Evolutionary conservation across 202 grass and related monocot genomes (phyloP).

Genomic region (Alloteropsis angusta): DNA sequence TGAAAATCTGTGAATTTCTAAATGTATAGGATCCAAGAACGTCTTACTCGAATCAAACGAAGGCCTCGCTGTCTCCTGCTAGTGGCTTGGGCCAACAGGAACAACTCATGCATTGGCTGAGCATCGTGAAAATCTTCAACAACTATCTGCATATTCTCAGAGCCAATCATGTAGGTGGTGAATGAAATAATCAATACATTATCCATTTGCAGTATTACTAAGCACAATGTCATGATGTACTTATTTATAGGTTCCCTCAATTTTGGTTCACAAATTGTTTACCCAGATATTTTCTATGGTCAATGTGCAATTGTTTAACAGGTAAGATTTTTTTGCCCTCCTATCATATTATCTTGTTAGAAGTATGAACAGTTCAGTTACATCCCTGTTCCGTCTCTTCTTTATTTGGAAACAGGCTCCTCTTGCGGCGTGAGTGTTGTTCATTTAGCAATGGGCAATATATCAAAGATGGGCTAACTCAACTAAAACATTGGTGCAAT

Average conservation of each 20-base stretch:
- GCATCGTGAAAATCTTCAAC: conserved; percentile 68
- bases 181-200: conserved; percentile 5
- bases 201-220: conserved; percentile 7
- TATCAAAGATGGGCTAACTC: conserved; percentile 47
- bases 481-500: conserved; percentile 77
- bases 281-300: conserved; percentile 76
- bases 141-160: conserved; percentile 61
- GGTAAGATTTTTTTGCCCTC: conserved; percentile 37
- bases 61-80: conserved; percentile 42
- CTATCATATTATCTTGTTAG: conserved; percentile 18
- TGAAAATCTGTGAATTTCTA: conserved; percentile 26
- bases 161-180: conserved; percentile 65
- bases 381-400: background rate
- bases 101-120: conserved; percentile 53
- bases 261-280: conserved; percentile 69
- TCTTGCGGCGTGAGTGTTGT: conserved; percentile 84
- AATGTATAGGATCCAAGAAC: conserved; percentile 65
- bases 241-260: conserved; percentile 59
- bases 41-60: conserved; percentile 48
- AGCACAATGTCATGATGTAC: background rate
- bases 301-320: conserved; percentile 83
- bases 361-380: background rate
- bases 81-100: conserved; percentile 42
- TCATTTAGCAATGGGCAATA: conserved; percentile 83
- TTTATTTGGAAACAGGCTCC: conserved; percentile 40